Percentiles rank a stretch among this genome's conserved stretches.
Evolutionary conservation across 257 asterid genomes (phyloP).

Genomic region (Euphrasia confusa): DNA sequence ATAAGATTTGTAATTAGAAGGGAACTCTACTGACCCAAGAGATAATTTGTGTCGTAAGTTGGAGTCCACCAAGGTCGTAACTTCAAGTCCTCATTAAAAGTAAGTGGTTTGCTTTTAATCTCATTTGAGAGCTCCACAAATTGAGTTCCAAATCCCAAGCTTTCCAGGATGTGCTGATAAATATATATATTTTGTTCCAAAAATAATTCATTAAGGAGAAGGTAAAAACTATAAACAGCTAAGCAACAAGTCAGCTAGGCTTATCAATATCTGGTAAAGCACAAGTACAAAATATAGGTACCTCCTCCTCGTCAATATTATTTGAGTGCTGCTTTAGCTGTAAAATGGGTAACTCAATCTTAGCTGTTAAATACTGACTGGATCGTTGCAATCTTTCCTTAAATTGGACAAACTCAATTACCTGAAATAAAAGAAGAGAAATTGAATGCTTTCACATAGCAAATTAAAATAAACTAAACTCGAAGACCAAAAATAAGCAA

Average conservation of each 20-base stretch:
- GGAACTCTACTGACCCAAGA: conserved; percentile 59
- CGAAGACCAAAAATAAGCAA: conserved; percentile 6
- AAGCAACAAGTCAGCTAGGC: conserved; percentile 8
- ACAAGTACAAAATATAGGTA: conserved; percentile 25
- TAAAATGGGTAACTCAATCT: conserved; percentile 77
- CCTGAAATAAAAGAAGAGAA: conserved; percentile 38
- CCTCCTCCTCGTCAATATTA: conserved; percentile 76
- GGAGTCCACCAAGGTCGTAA: conserved; percentile 99
- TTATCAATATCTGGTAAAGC: conserved; percentile 17
- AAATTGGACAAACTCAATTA: conserved; percentile 87
- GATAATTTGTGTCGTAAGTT: conserved; percentile 72
- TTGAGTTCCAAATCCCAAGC: conserved; percentile 61
- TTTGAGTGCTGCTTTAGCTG: conserved; percentile 78
- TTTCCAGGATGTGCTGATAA: conserved; percentile 57
- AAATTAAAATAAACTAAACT: conserved; percentile 17
- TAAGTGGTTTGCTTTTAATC: conserved; percentile 59
- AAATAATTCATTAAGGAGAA: conserved; percentile 11
- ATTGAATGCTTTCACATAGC: conserved; percentile 20
- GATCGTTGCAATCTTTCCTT: conserved; percentile 83
- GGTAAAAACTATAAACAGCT: conserved; percentile 6
- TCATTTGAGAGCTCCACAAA: conserved; percentile 73
- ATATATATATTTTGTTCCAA: conserved; percentile 15
- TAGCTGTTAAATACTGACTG: conserved; percentile 72
- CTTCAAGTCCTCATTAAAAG: conserved; percentile 80
- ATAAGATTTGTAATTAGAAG: conserved; percentile 11